Evolutionary conservation across 1,139 yeast genomes (phyloP).

Genomic region (Nakaseomyces glabratus): DNA sequence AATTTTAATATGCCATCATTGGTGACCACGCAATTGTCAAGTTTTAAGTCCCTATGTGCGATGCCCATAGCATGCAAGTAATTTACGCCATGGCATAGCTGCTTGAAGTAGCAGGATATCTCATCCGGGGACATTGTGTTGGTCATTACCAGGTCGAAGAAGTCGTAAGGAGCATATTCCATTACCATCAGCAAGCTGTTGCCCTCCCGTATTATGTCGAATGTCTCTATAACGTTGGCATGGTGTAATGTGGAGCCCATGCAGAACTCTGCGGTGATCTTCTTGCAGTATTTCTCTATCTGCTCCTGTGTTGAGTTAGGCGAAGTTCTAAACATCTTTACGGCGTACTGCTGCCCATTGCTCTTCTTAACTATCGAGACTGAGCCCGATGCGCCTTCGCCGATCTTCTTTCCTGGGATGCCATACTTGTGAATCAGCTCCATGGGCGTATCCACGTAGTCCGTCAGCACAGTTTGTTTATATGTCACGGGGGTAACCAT

Average conservation of each 20-base stretch:
- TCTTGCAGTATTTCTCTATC: conserved; percentile 47
- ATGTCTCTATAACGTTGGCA: conserved; percentile 54
- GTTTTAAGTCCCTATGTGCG: conserved; percentile 68
- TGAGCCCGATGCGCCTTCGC: conserved; percentile 74
- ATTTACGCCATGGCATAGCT: conserved; percentile 50
- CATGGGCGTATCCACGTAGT: conserved; percentile 33
- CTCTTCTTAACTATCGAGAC: conserved; percentile 49
- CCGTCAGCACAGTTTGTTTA: conserved; percentile 6
- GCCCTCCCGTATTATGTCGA: conserved; percentile 51
- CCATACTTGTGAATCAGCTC: conserved; percentile 46
- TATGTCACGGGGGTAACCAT: conserved; percentile 9
- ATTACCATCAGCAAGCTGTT: conserved; percentile 49
- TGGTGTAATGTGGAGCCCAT: conserved; percentile 55
- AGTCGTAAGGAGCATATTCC: conserved; percentile 71
- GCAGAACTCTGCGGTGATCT: conserved; percentile 58
- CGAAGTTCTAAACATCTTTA: conserved; percentile 51
- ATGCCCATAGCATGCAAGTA: conserved; percentile 59
- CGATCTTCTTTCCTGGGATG: conserved; percentile 49
- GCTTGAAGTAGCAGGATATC: conserved; percentile 59
- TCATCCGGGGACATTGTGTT: conserved; percentile 54
- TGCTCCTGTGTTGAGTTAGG: conserved; percentile 9
- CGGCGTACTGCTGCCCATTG: conserved; percentile 51
- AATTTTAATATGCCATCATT: conserved; percentile 53
- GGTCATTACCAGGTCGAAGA: conserved; percentile 69
- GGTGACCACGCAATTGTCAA: conserved; percentile 70